phyloP scores from a whole-genome alignment of 106 monocot genomes.

The Narthecium ossifragum region DNA sequence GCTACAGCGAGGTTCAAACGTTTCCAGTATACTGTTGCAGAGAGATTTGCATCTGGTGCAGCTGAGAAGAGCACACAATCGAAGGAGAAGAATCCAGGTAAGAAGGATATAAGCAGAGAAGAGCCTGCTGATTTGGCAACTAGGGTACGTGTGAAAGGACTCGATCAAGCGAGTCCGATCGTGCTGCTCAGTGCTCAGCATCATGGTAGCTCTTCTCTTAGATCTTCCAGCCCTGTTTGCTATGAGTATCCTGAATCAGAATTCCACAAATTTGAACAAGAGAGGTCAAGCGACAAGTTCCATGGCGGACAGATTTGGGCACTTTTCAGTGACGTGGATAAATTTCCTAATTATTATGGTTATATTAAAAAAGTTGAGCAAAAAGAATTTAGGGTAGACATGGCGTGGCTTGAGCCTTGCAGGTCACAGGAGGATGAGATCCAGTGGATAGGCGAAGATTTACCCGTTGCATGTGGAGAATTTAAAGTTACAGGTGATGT shows the following conservation, averaged over 20 bases:
- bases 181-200: background rate
- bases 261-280: constrained; percentile 38
- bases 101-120: background rate
- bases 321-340: constrained; percentile 46
- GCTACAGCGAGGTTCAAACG: background rate
- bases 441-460: constrained; percentile 12
- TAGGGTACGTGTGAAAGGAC: background rate
- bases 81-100: background rate
- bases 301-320: constrained; percentile 53
- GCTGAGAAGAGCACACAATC: background rate
- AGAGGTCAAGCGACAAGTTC: constrained; percentile 16
- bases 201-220: background rate
- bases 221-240: background rate
- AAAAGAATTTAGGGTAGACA: constrained; percentile 13
- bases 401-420: constrained; percentile 34
- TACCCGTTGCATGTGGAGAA: constrained; percentile 1
- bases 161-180: background rate
- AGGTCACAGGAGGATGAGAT: constrained; percentile 19
- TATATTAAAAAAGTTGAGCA: constrained; percentile 30
- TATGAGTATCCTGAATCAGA: constrained; percentile 35
- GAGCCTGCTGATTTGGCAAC: background rate
- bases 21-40: background rate
- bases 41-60: background rate
- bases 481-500: background rate
- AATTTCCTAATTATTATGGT: constrained; percentile 47